Evolutionary conservation across 352 stramenopile species (phyloP), one percentile per base, ranked within the genome.

Genomic region (Pythium diclinum): DNA sequence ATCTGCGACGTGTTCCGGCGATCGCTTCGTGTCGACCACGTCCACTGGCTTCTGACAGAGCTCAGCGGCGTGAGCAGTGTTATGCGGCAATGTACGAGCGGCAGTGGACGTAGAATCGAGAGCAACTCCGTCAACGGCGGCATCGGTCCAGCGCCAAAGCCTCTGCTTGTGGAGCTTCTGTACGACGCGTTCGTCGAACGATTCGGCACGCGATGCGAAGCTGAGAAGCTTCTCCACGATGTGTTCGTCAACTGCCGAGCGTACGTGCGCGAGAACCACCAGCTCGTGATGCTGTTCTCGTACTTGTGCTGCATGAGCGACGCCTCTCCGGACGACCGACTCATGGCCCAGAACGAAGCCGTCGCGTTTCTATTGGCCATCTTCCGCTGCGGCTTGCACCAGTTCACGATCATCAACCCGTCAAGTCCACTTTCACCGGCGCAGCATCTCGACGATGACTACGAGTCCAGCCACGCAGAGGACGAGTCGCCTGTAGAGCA

Each of bases 211-310:
- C 74, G 83, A 6, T 82, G 73, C 53, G 85, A 94, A 60, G 79
- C 85, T 0, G 88, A 96, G 69, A 89, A 90, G 53, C 59, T 90
- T 1, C 79, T 95, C 28, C 85, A 95, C 51, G 88, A 95, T 38
- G 57, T 95, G 17, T 96, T 95, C 47, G 73, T 81, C 14, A 93
- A 87, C 52, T 91, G 83, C n/a, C 81, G 88, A 0, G 63, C 75
- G 3, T 59, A 87, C 19, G 65, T 83, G 44, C 30, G 52, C 0
- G 65, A 67, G 3, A 69, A 86, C 33, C 60, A 77, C n/a, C 34
- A 38, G 6, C 71, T 81, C 21, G 83, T 86, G 9, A 19, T 77
- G 25, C 61, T 95, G 4, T 95, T 94, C 36, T 77, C 81, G 34
- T 69, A 85, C 19, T 66, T 96, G 19, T 93, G 81, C 47, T 86